Evolutionary conservation across 2,329 filamentous ascomycete species (phyloP), one percentile per base, ranked within the genome.

Genomic region (Pestalotiopsis fici): DNA sequence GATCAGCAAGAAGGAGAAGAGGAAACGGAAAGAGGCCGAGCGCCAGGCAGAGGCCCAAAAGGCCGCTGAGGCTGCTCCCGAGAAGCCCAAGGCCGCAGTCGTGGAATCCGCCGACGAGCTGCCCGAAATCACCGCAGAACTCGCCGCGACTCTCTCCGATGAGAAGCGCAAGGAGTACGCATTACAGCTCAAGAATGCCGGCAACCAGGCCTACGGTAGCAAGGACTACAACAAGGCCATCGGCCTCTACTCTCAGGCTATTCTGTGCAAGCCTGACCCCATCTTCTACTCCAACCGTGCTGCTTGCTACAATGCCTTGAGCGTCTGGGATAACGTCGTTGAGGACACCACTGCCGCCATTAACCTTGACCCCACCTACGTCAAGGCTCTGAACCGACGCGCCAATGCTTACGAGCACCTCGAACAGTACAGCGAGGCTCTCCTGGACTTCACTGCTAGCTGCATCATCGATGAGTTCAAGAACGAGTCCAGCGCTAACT

Each of bases 261-360:
- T 99, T 75, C 85, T 98, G 64, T 98, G 96, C 91, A 97, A 96
- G 84, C 92, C 95, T 67, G 96, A 99, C 77, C 94, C 96, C 37
- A 95, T 99, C 79, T 99, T 96, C 87, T 99, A 97, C 87, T 98
- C 96, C 71, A 99, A 99, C 87, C 92, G 96, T 74, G 96, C 96
- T 67, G 96, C 96, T 65, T 99, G 96, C 87, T 97, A 94, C 85
- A 98, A 97, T 79, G 94, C 96, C 72, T 90, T 96, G 78, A 90
- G 90, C 71, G 88, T 97, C 75, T 99, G 95, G 94, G 92, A 97
- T 62, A 95, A 96, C 85, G 96, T 98, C 67, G 92, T 99, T 70
- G 95, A 97, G 76, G 96, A 99, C 78, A 98, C 96, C 66, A 98
- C 93, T 37, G 95, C 96, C 65, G 96, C 96, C 71, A 91, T 99